phyloP scores from a whole-genome alignment of 148 eudicot genomes.

The Agrostemma githago region DNA sequence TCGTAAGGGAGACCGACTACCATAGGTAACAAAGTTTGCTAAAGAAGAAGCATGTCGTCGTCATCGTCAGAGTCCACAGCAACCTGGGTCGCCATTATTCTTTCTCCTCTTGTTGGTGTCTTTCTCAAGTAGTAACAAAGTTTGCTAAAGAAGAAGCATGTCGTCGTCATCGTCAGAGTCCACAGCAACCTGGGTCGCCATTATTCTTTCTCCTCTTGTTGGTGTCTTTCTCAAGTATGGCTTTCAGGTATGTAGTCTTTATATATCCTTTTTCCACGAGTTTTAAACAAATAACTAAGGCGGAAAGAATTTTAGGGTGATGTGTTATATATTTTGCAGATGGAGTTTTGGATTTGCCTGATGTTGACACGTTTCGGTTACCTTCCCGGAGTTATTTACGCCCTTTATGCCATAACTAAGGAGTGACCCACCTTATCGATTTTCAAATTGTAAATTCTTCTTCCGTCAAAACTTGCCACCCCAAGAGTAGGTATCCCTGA shows the following conservation, averaged over 20 bases:
- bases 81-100: slow-evolving; percentile 33
- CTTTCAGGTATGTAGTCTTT: slow-evolving; percentile 20
- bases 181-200: slow-evolving; percentile 35
- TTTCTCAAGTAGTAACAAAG: slow-evolving; percentile 23
- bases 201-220: slow-evolving; percentile 33
- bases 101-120: slow-evolving; percentile 39
- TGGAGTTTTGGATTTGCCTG: slow-evolving; percentile 50
- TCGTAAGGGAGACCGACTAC: neutral
- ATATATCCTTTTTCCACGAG: no score
- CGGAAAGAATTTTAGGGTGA: no score
- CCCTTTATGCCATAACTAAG: slow-evolving; percentile 36
- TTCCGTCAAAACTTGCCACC: neutral
- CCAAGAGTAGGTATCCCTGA: no score
- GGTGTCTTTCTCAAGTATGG: slow-evolving; percentile 39
- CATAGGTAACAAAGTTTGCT: neutral
- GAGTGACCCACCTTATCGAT: slow-evolving; percentile 31
- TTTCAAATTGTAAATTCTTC: neutral
- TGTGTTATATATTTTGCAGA: slow-evolving; percentile 19
- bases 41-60: slow-evolving; percentile 11
- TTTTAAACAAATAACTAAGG: no score
- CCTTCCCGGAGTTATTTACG: slow-evolving; percentile 49
- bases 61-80: slow-evolving; percentile 20
- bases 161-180: slow-evolving; percentile 2
- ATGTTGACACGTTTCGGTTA: slow-evolving; percentile 39
- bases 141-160: slow-evolving; percentile 4